Base-by-base conservation (phyloP, 352 stramenopile genomes). In the Globisporangium mamillatum region DNA sequence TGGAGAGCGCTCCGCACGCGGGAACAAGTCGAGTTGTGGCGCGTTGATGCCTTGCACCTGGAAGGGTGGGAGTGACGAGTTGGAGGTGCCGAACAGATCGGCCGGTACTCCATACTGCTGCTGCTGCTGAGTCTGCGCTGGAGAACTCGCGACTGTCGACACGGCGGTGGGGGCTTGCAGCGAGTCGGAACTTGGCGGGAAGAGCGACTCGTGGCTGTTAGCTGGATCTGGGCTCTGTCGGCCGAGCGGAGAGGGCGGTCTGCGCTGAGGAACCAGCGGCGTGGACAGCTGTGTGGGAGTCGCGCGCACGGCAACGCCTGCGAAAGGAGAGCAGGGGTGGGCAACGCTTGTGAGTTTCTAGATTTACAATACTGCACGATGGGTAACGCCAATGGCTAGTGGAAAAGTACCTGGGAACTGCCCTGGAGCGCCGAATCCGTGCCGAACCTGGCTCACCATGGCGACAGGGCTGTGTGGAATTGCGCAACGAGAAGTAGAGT, bases 271-370 rank as follows among this genome's bases (percentile, higher is more conserved):
- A 8, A 88, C 80, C 2, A 91, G 64, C 6, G 83, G 83, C 22
- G 83, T 91, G 3, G 83, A 79, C 36, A 91, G 63, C 60, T 91
- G 83, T 48, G 81, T 89, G 32, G 79, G 80, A 5, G 76, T 72
- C 34, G 77, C 55, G 18, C 79, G 79, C 38, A 84, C 74, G 0
- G 76, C 74, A 52, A 78, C 68, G 18, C 76, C 81, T 87, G 32
- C 72, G 74, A 53, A 60, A 10, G 10, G n/a, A 54, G 24, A 44
- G 38, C 32, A n/a, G 18, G 10, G 22, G 27, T 18, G 18, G 9
- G 24, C 32, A n/a, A 4, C 53, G 41, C 1, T 25, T 64, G 59
- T 64, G 57, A 52, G 16, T n/a, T 3, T 34, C 5, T 62, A 52
- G 16, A 4, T 10, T 34, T 16, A 41, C 7, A 20, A 53, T 53